Evolutionary conservation across 2,329 filamentous ascomycete species (phyloP), one percentile per base, ranked within the genome.

Genomic region (Penicillium oxalicum): DNA sequence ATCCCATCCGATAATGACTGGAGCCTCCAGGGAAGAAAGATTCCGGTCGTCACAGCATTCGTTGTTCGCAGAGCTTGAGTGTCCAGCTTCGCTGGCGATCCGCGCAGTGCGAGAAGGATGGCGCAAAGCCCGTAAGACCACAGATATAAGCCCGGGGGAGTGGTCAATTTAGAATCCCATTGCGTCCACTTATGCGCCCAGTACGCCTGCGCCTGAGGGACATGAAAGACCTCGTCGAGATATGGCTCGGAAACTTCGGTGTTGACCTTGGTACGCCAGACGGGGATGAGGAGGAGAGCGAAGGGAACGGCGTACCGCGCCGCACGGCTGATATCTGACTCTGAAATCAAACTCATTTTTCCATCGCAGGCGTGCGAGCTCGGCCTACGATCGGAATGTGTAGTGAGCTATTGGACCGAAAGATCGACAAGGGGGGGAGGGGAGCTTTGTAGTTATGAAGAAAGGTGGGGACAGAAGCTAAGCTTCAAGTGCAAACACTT

Each of bases 161-260:
- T 98, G 0, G 93, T 98, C 64, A 98, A 93, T 67, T 97, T 98
- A 51, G 91, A 86, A 69, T 98, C 91, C 93, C 93, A 98, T 48
- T 88, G 77, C 9, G 69, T 65, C 72, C 86, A 95, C 46, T 79
- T 78, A 9, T 86, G 84, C 36, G 79, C 67, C 67, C 91, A 96
- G 68, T 95, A 98, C 28, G 80, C 82, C 61, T 95, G 88, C 0
- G 90, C 90, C 70, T 98, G 93, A 0, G 89, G 88, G 24, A 96
- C 84, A 66, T 98, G 74, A 58, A 76, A 76, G 11, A 71, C 70
- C 54, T 76, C 74, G 52, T 76, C 74, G 18, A 84, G 75, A 63
- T 84, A 84, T 28, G 81, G 79, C 45, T 77, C 74, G 40, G 76
- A 74, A 38, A 83, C 76, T 43, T 67, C 61, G 34, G 64, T 56